These are phyloP conservation scores for Pichia sp. DNA, from an alignment of 1,139 yeast species.

Conservation along the genomic window DNA sequence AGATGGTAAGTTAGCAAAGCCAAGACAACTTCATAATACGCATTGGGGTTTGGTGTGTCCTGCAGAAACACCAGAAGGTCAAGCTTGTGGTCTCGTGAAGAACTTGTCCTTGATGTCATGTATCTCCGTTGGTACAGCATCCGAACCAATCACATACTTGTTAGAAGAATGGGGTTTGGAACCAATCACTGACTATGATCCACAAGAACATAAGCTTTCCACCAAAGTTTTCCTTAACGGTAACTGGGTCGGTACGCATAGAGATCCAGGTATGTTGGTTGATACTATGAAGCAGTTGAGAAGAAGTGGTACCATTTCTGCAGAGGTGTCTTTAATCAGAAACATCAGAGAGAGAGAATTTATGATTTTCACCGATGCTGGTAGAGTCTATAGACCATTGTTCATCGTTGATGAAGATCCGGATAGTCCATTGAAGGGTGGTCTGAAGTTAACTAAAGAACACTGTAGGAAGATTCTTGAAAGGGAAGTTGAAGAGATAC, in stretches of 20 bases:
- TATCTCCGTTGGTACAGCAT: conserved; percentile 96
- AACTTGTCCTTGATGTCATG: conserved; percentile 94
- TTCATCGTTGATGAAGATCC: conserved; percentile 85
- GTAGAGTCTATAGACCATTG: conserved; percentile 93
- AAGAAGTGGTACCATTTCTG: conserved; percentile 91
- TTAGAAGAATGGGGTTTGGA: conserved; percentile 99
- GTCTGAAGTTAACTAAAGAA: conserved; percentile 74
- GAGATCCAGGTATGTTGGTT: conserved; percentile 88
- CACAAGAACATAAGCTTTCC: conserved; percentile 85
- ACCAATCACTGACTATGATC: conserved; percentile 92
- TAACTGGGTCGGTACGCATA: conserved; percentile 98
- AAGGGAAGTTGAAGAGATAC: conserved; percentile 47
- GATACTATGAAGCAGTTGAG: conserved; percentile 88
- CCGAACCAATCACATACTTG: conserved; percentile 88
- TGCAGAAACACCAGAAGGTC: conserved; percentile 99
- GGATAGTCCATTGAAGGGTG: conserved; percentile 64
- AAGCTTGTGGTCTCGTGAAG: conserved; percentile 98
- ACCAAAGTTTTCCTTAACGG: conserved; percentile 97
- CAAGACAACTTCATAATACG: conserved; percentile 97
- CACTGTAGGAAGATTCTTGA: conserved; percentile 68
- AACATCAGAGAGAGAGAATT: conserved; percentile 96
- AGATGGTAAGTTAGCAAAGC: conserved; percentile 97
- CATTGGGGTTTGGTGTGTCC: conserved; percentile 99
- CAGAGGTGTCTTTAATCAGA: conserved; percentile 94
- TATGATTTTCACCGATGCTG: conserved; percentile 96